phyloP scores from a whole-genome alignment of 148 eudicot genomes.

The Camellia granthamiana region DNA sequence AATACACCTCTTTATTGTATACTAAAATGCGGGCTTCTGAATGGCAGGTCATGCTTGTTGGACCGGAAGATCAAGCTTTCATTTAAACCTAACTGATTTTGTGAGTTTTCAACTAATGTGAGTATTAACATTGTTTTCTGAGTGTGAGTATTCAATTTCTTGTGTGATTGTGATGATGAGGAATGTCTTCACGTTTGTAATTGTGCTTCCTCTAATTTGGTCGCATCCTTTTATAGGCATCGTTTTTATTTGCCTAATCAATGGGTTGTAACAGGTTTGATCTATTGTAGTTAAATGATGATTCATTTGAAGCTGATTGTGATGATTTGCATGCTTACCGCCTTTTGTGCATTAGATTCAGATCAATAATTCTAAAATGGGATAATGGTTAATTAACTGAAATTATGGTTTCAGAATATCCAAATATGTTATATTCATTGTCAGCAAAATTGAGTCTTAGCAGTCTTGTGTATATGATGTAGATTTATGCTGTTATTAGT shows the following conservation, averaged over 20 bases:
- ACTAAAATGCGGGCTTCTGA: not conserved
- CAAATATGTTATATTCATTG: not conserved
- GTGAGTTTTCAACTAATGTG: slow-evolving; percentile 23
- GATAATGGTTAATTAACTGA: not conserved
- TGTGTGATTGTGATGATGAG: slow-evolving; percentile 38
- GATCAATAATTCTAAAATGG: not conserved
- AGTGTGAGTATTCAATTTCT: slow-evolving; percentile 37
- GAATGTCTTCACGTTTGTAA: slow-evolving; percentile 28
- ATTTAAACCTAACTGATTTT: slow-evolving; percentile 36
- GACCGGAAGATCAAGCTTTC: slow-evolving; percentile 69
- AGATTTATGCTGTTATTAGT: not conserved
- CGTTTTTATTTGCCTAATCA: slow-evolving; percentile 74
- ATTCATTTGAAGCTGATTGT: slow-evolving; percentile 11
- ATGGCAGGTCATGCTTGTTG: slow-evolving; percentile 65
- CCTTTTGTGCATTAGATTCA: not conserved
- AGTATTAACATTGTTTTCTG: slow-evolving; percentile 32
- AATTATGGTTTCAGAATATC: not conserved
- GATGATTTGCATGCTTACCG: not conserved
- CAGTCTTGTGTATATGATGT: not conserved
- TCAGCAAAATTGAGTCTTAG: not conserved
- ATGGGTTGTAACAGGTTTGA: slow-evolving; percentile 41
- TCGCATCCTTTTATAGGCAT: slow-evolving; percentile 62
- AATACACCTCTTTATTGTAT: not conserved
- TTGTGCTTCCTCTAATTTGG: slow-evolving; percentile 28
- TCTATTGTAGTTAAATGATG: slow-evolving; percentile 18